Evolutionary conservation across 257 asterid genomes (phyloP).

Genomic region (Vinca minor): DNA sequence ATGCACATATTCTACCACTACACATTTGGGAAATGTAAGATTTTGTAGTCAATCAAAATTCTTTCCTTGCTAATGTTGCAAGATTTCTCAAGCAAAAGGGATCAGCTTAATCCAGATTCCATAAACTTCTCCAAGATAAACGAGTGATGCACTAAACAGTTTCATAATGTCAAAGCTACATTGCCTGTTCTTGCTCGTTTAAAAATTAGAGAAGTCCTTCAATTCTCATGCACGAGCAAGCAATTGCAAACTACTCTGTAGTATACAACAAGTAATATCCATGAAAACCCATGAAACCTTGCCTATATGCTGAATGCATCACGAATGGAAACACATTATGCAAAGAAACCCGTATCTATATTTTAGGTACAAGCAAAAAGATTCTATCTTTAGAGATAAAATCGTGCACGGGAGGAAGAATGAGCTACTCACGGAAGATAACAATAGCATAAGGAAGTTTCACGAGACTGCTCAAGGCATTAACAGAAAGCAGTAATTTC

Average conservation of each 20-base stretch:
- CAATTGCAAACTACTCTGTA: not conserved
- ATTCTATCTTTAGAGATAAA: not conserved
- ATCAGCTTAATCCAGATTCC: not conserved
- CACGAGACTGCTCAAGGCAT: not conserved
- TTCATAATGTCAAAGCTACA: not conserved
- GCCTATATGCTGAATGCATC: not conserved
- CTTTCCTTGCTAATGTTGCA: not conserved
- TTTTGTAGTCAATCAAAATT: not conserved
- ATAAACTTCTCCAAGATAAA: not conserved
- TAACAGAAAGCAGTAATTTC: not conserved
- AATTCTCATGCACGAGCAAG: conserved; percentile 1
- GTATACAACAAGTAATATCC: too few relatives aligned
- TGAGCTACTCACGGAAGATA: not conserved
- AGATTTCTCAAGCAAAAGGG: not conserved
- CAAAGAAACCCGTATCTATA: not conserved
- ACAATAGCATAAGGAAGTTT: not conserved
- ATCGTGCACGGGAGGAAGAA: not conserved
- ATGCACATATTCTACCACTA: not conserved
- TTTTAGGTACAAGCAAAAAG: not conserved
- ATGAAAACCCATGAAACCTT: not conserved
- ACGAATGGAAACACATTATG: not conserved
- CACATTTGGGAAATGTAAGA: not conserved
- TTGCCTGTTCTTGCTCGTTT: not conserved
- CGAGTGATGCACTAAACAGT: not conserved
- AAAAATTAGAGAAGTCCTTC: not conserved